Base-by-base conservation (phyloP, 2,329 filamentous ascomycete genomes). In the Sarocladium kiliense region DNA sequence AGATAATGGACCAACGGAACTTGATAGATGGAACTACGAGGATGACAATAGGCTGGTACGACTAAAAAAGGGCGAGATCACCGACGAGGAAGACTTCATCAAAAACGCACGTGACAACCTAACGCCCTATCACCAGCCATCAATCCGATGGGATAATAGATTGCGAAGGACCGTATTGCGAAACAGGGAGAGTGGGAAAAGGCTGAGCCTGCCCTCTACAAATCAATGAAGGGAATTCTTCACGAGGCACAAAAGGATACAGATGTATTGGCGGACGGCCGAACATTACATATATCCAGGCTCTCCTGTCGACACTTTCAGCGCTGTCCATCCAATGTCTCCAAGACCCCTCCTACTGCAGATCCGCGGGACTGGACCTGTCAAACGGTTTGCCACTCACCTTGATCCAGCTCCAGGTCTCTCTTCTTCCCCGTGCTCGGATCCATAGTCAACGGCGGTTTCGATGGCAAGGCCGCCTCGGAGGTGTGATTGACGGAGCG, bases 1-100 rank as follows among this genome's bases (percentile, higher is more conserved):
- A 34, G 55, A 56, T 26, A 62, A 39, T 25, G 61, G 59, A 30
- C 57, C 67, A 47, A 3, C 41, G 12, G 1, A 56, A 34, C 72
- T 68, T 58, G 63, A 73, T 1, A 57, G 59, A n/a, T 74, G 68
- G 71, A 74, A 74, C 60, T 73, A 68, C 59, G 51, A 57, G 5
- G 55, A 65, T 49, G 66, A 55, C 25, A 56, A 65, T 16, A 45
- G 60, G 21, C 45, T 68, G 27, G 66, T 59, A 37, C 11, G 30
- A 19, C 1, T 58, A 16, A 67, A 69, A 55, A 54, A 57, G 7
- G 64, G 62, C 0, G 9, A 14, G 3, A 54, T 67, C 3, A 10
- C 21, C 21, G 16, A 66, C 49, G 65, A 27, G 26, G 10, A 9
- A 3, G 25, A 18, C 10, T 53, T 53, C 23, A 26, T 53, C 19